phyloP scores from a whole-genome alignment of 768 basidiomycete species.

The Sistotremastrum suecicum region DNA sequence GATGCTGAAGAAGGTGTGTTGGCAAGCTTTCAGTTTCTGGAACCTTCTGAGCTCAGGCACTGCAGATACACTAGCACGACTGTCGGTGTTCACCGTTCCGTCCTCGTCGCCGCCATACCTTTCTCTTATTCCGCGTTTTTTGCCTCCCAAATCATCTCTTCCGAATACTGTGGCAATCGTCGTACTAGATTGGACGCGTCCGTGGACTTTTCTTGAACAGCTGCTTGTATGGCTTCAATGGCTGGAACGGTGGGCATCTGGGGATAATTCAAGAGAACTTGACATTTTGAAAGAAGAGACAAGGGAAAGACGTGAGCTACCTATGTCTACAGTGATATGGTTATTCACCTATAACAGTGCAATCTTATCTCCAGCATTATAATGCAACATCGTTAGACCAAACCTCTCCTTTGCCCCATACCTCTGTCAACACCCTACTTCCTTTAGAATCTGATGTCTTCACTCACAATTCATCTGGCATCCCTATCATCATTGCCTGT shows the following conservation, averaged over 20 bases:
- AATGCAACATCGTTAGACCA: constrained; percentile 57
- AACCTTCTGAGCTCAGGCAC: neutral
- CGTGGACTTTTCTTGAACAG: constrained; percentile 83
- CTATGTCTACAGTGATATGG: neutral
- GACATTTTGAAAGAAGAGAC: constrained; percentile 69
- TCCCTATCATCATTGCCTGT: constrained; percentile 81
- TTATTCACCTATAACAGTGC: constrained; percentile 36
- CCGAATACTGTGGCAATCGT: constrained; percentile 71
- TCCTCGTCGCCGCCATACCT: constrained; percentile 62
- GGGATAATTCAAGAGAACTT: constrained; percentile 55
- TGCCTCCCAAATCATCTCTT: constrained; percentile 54
- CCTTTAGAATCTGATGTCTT: constrained; percentile 79
- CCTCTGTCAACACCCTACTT: constrained; percentile 53
- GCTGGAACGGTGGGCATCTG: constrained; percentile 71
- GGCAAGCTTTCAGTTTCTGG: neutral
- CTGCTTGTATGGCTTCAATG: constrained; percentile 74
- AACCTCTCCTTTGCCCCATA: constrained; percentile 42
- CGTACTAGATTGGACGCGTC: constrained; percentile 88
- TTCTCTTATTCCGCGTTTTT: constrained; percentile 59
- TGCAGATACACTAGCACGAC: constrained; percentile 72
- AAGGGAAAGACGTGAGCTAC: constrained; percentile 60
- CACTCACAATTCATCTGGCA: constrained; percentile 72
- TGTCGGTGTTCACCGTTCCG: constrained; percentile 87
- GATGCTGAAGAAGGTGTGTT: constrained; percentile 85
- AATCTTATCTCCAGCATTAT: constrained; percentile 83